Evolutionary conservation across 1,284 basidiomycete species (phyloP).

Genomic region (Leucoagaricus sp.): DNA sequence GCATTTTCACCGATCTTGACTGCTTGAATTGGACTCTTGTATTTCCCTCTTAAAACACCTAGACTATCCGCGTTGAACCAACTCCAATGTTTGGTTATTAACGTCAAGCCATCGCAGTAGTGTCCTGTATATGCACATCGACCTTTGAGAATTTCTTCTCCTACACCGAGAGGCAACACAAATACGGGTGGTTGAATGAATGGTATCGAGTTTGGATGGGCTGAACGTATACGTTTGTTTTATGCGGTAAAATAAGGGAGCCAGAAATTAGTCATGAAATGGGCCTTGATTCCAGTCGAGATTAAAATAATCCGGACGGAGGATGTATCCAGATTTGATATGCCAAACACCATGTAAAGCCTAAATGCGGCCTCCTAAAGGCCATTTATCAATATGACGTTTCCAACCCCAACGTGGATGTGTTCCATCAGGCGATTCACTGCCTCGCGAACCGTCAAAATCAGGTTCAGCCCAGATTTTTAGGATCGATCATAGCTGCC

Average conservation of each 20-base stretch:
- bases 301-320: slow-evolving; percentile 82
- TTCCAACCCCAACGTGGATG: slow-evolving; percentile 81
- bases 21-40: slow-evolving; percentile 66
- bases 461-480: slow-evolving; percentile 71
- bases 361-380: slow-evolving; percentile 88
- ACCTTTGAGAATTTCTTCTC: slow-evolving; percentile 63
- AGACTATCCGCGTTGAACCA: slow-evolving; percentile 98
- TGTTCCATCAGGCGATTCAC: slow-evolving; percentile 36
- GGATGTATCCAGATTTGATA: slow-evolving; percentile 61
- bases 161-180: slow-evolving; percentile 67
- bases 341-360: slow-evolving; percentile 96
- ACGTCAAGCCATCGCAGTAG: slow-evolving; percentile 93
- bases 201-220: slow-evolving; percentile 85
- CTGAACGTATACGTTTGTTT: slow-evolving; percentile 60
- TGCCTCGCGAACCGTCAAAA: not conserved
- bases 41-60: slow-evolving; percentile 88
- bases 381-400: slow-evolving; percentile 71
- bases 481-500: slow-evolving; percentile 80
- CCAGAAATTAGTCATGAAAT: slow-evolving; percentile 87
- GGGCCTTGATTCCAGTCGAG: slow-evolving; percentile 41
- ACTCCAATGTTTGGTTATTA: slow-evolving; percentile 88
- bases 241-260: slow-evolving; percentile 75
- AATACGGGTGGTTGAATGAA: slow-evolving; percentile 96
- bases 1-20: slow-evolving; percentile 80
- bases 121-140: slow-evolving; percentile 84